Conservation (phyloP, 1,284 basidiomycete genomes). For the Tilletia walkeri region DNA sequence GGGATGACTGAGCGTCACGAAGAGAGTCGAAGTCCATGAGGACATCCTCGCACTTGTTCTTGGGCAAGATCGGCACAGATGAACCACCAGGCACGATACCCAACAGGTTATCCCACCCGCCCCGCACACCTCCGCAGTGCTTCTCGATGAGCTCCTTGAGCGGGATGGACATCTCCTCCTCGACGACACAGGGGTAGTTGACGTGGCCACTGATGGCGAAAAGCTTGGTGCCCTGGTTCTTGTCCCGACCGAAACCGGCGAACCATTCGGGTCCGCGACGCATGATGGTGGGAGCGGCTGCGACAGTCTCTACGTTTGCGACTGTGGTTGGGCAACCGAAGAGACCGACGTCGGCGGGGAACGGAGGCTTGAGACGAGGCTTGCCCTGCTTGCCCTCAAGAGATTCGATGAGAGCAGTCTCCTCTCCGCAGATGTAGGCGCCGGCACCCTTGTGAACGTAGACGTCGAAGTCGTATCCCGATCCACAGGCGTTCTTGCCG, state of each 20-base stretch:
- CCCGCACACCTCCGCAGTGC: conserved; percentile 89
- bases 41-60: conserved; percentile 57
- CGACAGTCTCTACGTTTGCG: conserved; percentile 96
- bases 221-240: conserved; percentile 93
- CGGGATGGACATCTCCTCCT: conserved; percentile 99
- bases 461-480: conserved; percentile 91
- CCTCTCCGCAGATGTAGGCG: conserved; percentile 98
- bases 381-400: conserved; percentile 97
- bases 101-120: conserved; percentile 93
- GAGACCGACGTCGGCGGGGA: conserved; percentile 94
- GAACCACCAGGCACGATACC: conserved; percentile 93
- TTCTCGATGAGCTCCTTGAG: conserved; percentile 90
- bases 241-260: conserved; percentile 81
- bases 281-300: conserved; percentile 94
- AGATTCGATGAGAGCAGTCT: conserved; percentile 95
- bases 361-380: conserved; percentile 96
- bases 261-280: conserved; percentile 91
- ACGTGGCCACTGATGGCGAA: conserved; percentile 95
- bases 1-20: conserved; percentile 87
- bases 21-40: conserved; percentile 96
- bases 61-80: conserved; percentile 91
- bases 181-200: conserved; percentile 95
- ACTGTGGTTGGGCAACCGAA: conserved; percentile 97
- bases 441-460: conserved; percentile 96
- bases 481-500: conserved; percentile 87